A percentile compares a stretch with the other conserved stretches of the same genome.
phyloP scores from a whole-genome alignment of 2,329 filamentous ascomycete species.

The Phyllosticta citrichinensis region DNA sequence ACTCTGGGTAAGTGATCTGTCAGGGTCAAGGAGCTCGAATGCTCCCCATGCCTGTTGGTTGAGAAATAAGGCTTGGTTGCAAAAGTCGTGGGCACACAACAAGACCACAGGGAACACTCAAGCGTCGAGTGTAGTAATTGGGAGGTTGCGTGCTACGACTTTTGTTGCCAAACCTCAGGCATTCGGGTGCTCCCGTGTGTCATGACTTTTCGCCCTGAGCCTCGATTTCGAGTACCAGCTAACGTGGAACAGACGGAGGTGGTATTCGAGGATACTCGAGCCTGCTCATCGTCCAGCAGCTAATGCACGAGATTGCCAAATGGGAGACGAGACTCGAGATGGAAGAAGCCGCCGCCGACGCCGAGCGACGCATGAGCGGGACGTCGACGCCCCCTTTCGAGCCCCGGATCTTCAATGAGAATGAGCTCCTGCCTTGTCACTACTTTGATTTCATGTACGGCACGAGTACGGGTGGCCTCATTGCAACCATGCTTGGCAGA shows the following conservation, averaged over 20 bases:
- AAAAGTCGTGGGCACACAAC: too few relatives aligned
- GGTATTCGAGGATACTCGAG: conserved; percentile 43
- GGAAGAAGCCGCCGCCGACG: conserved; percentile 31
- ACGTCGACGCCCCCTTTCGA: conserved; percentile 1
- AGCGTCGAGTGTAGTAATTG: too few relatives aligned
- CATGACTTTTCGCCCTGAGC: too few relatives aligned
- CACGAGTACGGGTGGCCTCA: conserved; percentile 42
- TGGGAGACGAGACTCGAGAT: conserved; percentile 34
- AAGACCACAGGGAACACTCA: too few relatives aligned
- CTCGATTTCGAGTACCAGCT: background rate
- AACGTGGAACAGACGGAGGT: conserved; percentile 31
- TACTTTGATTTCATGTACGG: conserved; percentile 47
- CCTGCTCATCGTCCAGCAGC: conserved; percentile 37
- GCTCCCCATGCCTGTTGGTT: too few relatives aligned
- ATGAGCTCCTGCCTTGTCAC: conserved; percentile 39
- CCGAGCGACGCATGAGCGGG: conserved; percentile 14
- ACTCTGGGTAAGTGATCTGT: conserved; percentile 32
- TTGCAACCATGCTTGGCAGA: conserved; percentile 40
- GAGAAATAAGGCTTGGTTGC: too few relatives aligned
- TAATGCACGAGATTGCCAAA: conserved; percentile 39
- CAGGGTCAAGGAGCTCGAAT: too few relatives aligned
- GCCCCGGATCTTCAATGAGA: conserved; percentile 24
- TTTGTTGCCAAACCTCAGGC: too few relatives aligned
- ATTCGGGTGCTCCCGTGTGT: too few relatives aligned
- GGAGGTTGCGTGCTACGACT: too few relatives aligned